Percentiles rank a stretch among this genome's conserved stretches.
Conservation (phyloP, 768 basidiomycete genomes). For the Mycena galericulata region DNA sequence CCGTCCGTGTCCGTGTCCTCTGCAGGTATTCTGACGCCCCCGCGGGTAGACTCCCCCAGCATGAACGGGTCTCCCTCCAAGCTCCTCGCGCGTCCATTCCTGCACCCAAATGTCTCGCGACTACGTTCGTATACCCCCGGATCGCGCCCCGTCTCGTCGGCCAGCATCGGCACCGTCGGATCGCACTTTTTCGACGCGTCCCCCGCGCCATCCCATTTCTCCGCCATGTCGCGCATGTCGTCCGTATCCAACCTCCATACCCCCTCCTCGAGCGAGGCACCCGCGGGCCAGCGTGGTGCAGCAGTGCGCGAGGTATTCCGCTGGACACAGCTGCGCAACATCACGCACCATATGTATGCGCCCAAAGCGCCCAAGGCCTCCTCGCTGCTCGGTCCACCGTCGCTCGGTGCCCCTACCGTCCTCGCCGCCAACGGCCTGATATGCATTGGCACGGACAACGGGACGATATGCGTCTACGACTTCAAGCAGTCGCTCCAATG, state of each 20-base stretch:
- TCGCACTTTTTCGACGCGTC: slow-evolving; percentile 60
- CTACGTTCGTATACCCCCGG: slow-evolving; percentile 76
- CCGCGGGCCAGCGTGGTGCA: slow-evolving; percentile 31
- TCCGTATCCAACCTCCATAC: slow-evolving; percentile 65
- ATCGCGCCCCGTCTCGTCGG: slow-evolving; percentile 54
- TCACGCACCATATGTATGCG: slow-evolving; percentile 69
- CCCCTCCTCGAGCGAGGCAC: slow-evolving; percentile 41
- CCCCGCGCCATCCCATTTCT: slow-evolving; percentile 73
- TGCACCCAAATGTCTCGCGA: slow-evolving; percentile 84
- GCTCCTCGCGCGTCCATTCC: slow-evolving; percentile 63
- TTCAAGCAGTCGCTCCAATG: slow-evolving; percentile 89
- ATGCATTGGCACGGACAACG: slow-evolving; percentile 88
- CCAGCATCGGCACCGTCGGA: slow-evolving; percentile 56
- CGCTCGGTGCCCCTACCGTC: slow-evolving; percentile 79
- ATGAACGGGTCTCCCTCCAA: slow-evolving; percentile 49
- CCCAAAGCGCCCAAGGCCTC: slow-evolving; percentile 67
- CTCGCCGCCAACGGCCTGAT: slow-evolving; percentile 89
- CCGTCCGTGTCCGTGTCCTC: slow-evolving; percentile 55
- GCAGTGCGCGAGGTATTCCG: slow-evolving; percentile 71
- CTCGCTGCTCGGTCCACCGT: slow-evolving; percentile 67
- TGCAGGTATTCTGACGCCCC: slow-evolving; percentile 51
- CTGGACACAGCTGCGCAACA: slow-evolving; percentile 77
- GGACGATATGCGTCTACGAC: slow-evolving; percentile 86
- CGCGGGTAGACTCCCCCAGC: slow-evolving; percentile 52
- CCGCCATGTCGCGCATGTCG: slow-evolving; percentile 76